A percentile compares a stretch with the other conserved stretches of the same genome.
Evolutionary conservation across 2,329 filamentous ascomycete species (phyloP).

Genomic region (Ciborinia camelliae): DNA sequence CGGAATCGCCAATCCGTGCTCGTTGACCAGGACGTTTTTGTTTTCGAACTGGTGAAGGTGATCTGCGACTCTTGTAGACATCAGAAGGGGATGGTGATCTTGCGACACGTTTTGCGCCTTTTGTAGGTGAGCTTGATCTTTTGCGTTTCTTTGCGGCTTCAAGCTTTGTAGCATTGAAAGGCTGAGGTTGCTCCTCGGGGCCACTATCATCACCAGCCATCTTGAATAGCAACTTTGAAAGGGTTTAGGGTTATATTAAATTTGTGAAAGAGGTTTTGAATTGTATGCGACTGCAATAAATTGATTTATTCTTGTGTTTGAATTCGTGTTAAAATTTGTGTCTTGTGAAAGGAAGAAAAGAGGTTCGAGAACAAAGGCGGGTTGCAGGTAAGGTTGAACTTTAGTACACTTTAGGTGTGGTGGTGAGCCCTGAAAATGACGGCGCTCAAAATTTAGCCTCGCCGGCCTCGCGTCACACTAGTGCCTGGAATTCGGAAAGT

Average conservation of each 20-base stretch:
- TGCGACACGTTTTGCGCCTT: conserved; percentile 30
- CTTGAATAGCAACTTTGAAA: conserved; percentile 15
- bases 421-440: conserved; percentile 5
- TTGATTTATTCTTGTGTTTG: neutral
- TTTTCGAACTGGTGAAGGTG: conserved; percentile 46
- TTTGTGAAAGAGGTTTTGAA: neutral
- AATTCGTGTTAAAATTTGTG: neutral
- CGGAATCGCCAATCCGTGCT: conserved; percentile 62
- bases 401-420: too few species aligned
- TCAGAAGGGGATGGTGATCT: conserved; percentile 33
- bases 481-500: conserved; percentile 28
- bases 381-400: too few species aligned
- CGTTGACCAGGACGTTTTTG: conserved; percentile 68
- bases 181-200: conserved; percentile 40
- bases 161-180: conserved; percentile 44
- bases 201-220: conserved; percentile 37
- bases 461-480: conserved; percentile 32
- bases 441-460: conserved; percentile 16
- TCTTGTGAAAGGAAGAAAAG: neutral
- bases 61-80: conserved; percentile 28
- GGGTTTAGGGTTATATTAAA: neutral
- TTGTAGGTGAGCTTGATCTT: conserved; percentile 40
- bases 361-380: conserved; percentile 15
- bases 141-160: conserved; percentile 43
- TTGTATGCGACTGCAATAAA: neutral